Base-by-base conservation (phyloP, 768 basidiomycete genomes). In the Suillus weaverae region DNA sequence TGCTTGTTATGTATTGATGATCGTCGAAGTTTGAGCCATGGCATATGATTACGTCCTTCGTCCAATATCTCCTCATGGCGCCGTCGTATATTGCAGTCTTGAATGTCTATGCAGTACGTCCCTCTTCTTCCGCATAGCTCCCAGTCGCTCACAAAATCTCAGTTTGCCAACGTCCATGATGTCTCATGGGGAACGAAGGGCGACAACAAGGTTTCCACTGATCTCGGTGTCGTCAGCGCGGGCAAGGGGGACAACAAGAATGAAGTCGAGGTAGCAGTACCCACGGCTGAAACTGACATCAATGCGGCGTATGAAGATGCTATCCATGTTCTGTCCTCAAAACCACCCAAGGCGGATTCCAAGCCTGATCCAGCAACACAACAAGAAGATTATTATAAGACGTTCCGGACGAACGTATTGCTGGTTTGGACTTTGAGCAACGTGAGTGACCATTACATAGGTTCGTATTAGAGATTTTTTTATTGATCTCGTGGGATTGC, bases 141-240 rank as follows among this genome's bases (percentile, higher is more conserved):
- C 8, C 4, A 20, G 26, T 53, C 14, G 36, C 65, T 70, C 48
- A 70, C 33, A 30, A 13, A 22, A 14, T 18, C 48, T 1, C 66
- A 91, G 88, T 94, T 94, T 69, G 87, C 92, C 3, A 94, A 94
- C 72, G 91, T 93, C 6, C 91, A 94, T 76, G 95, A 96, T 65
- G 89, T 96, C 11, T 94, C 92, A 5, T 96, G 95, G 95, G 95
- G 95, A 43, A 99, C 94, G 5, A 99, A 97, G 74, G 97, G 93
- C 39, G 94, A 92, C 77, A 95, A 95, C 81, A 95, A 89, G 72
- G 85, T 90, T 51, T 83, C 81, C 62, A 90, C 89, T 32, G 93
- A 96, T 69, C 86, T 99, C 7, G 97, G 97, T 53, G 89, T 89
- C 6, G 91, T 96, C 67, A 84, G 84, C 57, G 81, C 81, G 1